These are phyloP conservation scores for Ustilago esculenta DNA, from an alignment of 1,284 basidiomycete genomes.

Conservation along the genomic window DNA sequence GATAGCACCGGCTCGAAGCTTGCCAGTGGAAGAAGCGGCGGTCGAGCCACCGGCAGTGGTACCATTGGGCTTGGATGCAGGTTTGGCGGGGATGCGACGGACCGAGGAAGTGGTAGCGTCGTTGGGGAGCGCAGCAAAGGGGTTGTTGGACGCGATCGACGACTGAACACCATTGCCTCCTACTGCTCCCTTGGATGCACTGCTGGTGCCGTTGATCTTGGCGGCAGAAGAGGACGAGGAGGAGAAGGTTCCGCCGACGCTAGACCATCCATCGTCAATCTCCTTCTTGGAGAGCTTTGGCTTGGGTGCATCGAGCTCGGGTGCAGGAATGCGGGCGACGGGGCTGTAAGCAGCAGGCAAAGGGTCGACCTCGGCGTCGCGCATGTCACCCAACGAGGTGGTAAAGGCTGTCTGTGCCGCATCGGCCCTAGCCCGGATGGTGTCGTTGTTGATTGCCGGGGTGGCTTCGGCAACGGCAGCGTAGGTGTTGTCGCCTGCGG, in stretches of 20 bases:
- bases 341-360: conserved; percentile 23
- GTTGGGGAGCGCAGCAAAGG: conserved; percentile 47
- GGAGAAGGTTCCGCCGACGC: conserved; percentile 25
- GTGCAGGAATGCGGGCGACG: conserved; percentile 35
- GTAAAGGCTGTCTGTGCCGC: conserved; percentile 24
- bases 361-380: conserved; percentile 41
- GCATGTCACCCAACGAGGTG: conserved; percentile 35
- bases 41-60: conserved; percentile 16
- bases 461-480: conserved; percentile 12
- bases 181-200: neutral
- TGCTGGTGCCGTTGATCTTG: conserved; percentile 11
- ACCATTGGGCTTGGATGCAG: neutral
- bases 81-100: conserved; percentile 13
- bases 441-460: conserved; percentile 25
- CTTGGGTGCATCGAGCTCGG: conserved; percentile 7
- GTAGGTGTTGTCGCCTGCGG: conserved; percentile 11
- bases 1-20: neutral
- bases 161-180: neutral
- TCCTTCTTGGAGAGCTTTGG: conserved; percentile 28
- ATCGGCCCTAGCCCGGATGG: conserved; percentile 20
- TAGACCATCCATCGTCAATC: conserved; percentile 39
- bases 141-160: conserved; percentile 43
- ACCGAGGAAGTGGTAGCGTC: conserved; percentile 32
- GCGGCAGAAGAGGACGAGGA: conserved; percentile 7
- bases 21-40: conserved; percentile 7